Base-by-base conservation (phyloP, 768 basidiomycete genomes). In the Podaxis mareebaensis region DNA sequence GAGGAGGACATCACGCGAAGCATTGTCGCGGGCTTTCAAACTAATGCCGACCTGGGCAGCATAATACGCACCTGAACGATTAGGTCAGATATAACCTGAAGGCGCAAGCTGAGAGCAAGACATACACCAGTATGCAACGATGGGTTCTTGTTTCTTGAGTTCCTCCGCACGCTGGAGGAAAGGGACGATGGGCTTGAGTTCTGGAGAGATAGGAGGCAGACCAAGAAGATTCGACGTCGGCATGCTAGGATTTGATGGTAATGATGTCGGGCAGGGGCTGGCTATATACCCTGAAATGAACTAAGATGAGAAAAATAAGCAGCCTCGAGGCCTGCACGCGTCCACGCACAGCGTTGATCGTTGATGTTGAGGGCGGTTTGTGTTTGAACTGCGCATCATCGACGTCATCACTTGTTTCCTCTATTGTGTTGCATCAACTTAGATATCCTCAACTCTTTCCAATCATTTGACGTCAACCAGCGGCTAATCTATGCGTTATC, bases 91-190 rank as follows among this genome's bases (percentile, higher is more conserved):
- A 64, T 38, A 48, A 22, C 49, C 20, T 39, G 20, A 60, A 7
- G 33, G 42, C 38, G n/a, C 51, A 33, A 49, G 20, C 63, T 33
- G 36, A 33, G 61, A 40, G 53, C 6, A 56, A 49, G 40, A 26
- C 92, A 67, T 75, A 96, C 96, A 96, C 96, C 96, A 99, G 73
- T 99, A 99, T 4, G 93, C 85, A 71, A 99, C 86, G 58, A 96
- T 80, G 4, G 93, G 92, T 61, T 99, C 95, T 66, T 90, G 86
- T 13, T 78, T 77, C 57, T 83, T 86, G 68, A 98, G 81, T 73
- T 99, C 97, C 63, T 93, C 87, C 0, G 97, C 93, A 55, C 97
- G 87, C 70, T 96, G 94, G 20, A 99, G 81, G 75, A 85, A 96
- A 1, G 95, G 91, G 4, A 86, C 71, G 60, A 95, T 83, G 26